Conservation (phyloP, 139 green algal species). For the Tetraselmis chui region DNA sequence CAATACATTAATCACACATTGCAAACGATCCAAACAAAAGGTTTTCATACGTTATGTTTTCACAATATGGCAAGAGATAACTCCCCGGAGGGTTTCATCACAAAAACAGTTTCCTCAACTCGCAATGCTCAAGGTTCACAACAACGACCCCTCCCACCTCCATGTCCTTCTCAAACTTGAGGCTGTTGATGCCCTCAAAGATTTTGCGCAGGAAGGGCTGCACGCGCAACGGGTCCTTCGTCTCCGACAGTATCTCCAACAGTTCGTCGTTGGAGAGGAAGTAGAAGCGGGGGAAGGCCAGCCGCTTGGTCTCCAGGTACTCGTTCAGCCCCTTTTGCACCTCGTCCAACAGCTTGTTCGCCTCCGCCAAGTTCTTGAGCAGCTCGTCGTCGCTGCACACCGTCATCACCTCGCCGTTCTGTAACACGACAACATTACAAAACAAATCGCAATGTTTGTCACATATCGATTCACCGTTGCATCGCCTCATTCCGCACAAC, state of each 20-base stretch:
- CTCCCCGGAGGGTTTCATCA: too few species aligned
- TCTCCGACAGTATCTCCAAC: slow-evolving; percentile 70
- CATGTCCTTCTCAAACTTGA: slow-evolving; percentile 52
- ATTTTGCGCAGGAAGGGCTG: slow-evolving; percentile 77
- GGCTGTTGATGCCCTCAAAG: slow-evolving; percentile 72
- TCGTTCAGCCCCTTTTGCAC: slow-evolving; percentile 72
- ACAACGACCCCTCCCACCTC: slow-evolving; percentile 6
- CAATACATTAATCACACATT: too few species aligned
- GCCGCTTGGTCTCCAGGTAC: slow-evolving; percentile 76
- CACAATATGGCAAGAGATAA: too few species aligned
- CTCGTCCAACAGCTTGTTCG: slow-evolving; percentile 67
- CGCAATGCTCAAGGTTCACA: too few species aligned
- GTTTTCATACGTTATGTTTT: too few species aligned
- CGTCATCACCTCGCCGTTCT: slow-evolving; percentile 57
- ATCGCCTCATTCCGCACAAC: too few species aligned
- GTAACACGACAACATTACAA: too few species aligned
- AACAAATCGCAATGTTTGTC: too few species aligned
- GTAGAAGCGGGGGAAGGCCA: slow-evolving; percentile 79
- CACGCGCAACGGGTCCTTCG: slow-evolving; percentile 70
- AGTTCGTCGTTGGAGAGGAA: slow-evolving; percentile 77
- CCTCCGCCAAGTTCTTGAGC: slow-evolving; percentile 60
- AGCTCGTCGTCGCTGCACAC: slow-evolving; percentile 64
- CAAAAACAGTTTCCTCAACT: too few species aligned
- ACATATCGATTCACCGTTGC: too few species aligned
- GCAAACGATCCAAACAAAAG: too few species aligned